Evolutionary conservation across 1,284 basidiomycete genomes (phyloP).

Genomic region (Ganoderma lucidum): DNA sequence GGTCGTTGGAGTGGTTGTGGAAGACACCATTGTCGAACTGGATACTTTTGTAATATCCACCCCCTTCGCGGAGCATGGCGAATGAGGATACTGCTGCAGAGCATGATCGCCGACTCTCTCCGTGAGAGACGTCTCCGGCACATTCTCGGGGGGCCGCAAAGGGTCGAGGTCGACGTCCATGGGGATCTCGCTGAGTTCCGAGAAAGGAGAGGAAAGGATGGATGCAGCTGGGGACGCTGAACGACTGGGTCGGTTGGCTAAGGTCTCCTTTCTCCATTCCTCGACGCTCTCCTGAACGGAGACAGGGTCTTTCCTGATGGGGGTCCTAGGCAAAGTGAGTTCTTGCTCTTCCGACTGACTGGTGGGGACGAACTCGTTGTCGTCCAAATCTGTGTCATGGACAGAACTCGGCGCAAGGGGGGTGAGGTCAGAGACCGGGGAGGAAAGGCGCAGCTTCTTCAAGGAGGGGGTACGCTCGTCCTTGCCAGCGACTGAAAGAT

Average conservation of each 20-base stretch:
- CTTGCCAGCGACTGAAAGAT: slow-evolving; percentile 17
- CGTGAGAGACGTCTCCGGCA: slow-evolving; percentile 12
- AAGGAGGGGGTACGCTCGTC: slow-evolving; percentile 19
- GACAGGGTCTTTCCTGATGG: slow-evolving; percentile 36
- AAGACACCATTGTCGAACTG: background rate
- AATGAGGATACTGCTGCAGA: slow-evolving; percentile 19
- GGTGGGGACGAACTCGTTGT: slow-evolving; percentile 60
- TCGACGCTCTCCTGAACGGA: slow-evolving; percentile 50
- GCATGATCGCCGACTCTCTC: slow-evolving; percentile 2
- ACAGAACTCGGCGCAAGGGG: slow-evolving; percentile 25
- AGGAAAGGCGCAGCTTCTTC: slow-evolving; percentile 33
- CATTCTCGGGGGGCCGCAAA: slow-evolving; percentile 3
- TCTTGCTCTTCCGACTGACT: slow-evolving; percentile 77
- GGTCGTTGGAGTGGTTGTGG: slow-evolving; percentile 7
- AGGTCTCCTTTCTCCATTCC: slow-evolving; percentile 48
- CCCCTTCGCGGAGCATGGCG: slow-evolving; percentile 25
- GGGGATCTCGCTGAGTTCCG: slow-evolving; percentile 19
- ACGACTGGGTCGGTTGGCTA: slow-evolving; percentile 20
- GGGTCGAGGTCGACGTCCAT: slow-evolving; percentile 40
- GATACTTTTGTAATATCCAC: background rate
- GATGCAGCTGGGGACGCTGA: slow-evolving; percentile 12
- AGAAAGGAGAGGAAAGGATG: slow-evolving; percentile 16
- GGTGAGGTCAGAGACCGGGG: slow-evolving; percentile 28
- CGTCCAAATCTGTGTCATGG: slow-evolving; percentile 35
- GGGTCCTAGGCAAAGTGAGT: slow-evolving; percentile 44